These are phyloP conservation scores for Cocos nucifera DNA, from an alignment of 176 grass and related monocot species.

Conservation along the genomic window DNA sequence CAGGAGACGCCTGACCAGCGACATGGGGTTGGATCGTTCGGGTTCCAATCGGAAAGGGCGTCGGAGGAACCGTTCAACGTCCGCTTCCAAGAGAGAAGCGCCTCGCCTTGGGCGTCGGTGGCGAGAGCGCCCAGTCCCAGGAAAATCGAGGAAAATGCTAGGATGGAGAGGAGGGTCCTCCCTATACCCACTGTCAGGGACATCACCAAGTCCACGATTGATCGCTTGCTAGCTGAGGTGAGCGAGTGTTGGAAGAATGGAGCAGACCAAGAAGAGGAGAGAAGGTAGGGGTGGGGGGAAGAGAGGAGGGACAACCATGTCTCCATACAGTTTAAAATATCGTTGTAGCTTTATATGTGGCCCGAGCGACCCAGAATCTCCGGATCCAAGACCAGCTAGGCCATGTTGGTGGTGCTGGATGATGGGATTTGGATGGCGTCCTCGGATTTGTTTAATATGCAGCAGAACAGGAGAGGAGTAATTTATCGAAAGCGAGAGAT, in stretches of 20 bases:
- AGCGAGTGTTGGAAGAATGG: background rate
- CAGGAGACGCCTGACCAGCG: conserved; percentile 63
- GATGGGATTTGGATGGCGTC: conserved; percentile 26
- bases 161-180: background rate
- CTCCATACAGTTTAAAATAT: background rate
- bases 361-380: conserved; percentile 42
- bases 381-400: conserved; percentile 49
- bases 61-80: conserved; percentile 18
- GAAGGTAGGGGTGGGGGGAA: background rate
- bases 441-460: background rate
- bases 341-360: background rate
- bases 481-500: background rate
- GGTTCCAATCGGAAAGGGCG: conserved; percentile 35
- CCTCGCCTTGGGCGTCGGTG: conserved; percentile 49
- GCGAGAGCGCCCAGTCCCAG: conserved; percentile 23
- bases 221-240: background rate
- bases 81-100: conserved; percentile 57
- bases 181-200: conserved; percentile 19
- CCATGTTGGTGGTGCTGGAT: conserved; percentile 15
- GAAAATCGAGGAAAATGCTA: conserved; percentile 26
- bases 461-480: background rate
- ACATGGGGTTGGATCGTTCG: conserved; percentile 39
- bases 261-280: background rate
- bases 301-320: background rate
- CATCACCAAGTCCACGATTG: background rate